These are phyloP conservation scores for Pholiota conissans DNA, from an alignment of 768 basidiomycete species.

Conservation along the genomic window DNA sequence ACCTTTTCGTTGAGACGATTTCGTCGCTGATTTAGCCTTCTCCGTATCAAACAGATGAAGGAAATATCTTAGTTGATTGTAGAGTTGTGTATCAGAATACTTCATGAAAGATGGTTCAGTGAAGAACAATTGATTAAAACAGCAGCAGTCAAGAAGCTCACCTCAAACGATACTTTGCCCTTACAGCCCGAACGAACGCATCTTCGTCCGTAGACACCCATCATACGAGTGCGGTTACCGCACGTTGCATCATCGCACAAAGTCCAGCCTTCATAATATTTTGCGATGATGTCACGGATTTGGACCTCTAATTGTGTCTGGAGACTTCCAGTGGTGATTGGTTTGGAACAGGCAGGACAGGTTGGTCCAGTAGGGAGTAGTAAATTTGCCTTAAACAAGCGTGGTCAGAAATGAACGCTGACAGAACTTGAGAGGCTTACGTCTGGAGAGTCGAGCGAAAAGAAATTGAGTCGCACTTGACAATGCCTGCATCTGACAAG, in stretches of 20 bases:
- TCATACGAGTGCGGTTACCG: constrained; percentile 82
- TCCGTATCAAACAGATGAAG: constrained; percentile 73
- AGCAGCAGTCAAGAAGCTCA: constrained; percentile 31
- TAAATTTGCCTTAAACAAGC: constrained; percentile 58
- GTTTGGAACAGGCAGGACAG: constrained; percentile 67
- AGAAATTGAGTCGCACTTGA: constrained; percentile 55
- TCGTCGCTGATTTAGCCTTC: constrained; percentile 54
- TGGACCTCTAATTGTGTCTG: constrained; percentile 86
- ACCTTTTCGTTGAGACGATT: constrained; percentile 46
- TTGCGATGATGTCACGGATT: constrained; percentile 71
- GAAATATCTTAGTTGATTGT: constrained; percentile 90
- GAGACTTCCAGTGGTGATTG: constrained; percentile 60
- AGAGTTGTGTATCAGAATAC: constrained; percentile 84
- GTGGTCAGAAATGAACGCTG: not conserved
- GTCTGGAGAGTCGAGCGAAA: constrained; percentile 57
- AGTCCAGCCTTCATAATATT: constrained; percentile 89
- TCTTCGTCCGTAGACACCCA: constrained; percentile 86
- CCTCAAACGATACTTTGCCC: constrained; percentile 76
- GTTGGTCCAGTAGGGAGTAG: constrained; percentile 62
- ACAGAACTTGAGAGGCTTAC: constrained; percentile 34
- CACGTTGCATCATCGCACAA: constrained; percentile 88
- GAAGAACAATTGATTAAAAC: not conserved
- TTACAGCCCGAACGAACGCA: constrained; percentile 73
- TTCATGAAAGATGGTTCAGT: constrained; percentile 30
- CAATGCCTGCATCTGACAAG: constrained; percentile 78